Base-by-base conservation (phyloP, 2,329 filamentous ascomycete species). In the Neophaeococcomyces aloes region DNA sequence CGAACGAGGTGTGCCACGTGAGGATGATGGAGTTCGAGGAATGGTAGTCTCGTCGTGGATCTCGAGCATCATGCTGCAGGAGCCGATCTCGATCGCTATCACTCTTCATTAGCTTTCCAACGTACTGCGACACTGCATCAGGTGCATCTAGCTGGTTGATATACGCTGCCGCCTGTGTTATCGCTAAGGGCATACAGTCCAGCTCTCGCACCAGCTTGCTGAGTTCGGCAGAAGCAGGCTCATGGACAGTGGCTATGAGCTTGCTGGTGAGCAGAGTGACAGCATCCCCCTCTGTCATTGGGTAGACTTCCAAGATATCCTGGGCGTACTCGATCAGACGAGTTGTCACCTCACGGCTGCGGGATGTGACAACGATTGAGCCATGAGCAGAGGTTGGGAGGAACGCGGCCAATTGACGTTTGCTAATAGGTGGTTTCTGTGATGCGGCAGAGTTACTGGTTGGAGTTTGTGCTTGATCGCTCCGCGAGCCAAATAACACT, bases 1-100 rank as follows among this genome's bases (percentile, higher is more conserved):
- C 34, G 29, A 64, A 63, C 1, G 60, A 63, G 1, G 60, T 56
- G 5, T 61, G 47, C 60, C 59, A 64, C 0, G 60, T 64, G 1
- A 45, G 53, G 1, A 59, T 55, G 1, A 65, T 53, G 2, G 62
- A 59, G 25, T 63, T 64, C 3, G 41, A 40, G 2, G 49, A 46
- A n/a, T 46, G n/a, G 11, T 18, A 27, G 32, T 58, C 56, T 37
- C 56, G 48, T 11, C 55, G 55, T 14, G 46, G 37, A 35, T 59
- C 52, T 23, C 39, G 44, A 19, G 30, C 29, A 14, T 52, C 47
- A 2, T 44, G 14, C 7, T 48, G 29, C 8, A 59, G 46, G n/a
- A 60, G 46, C 29, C 19, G 57, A 27, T 11, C 45, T 50, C 43
- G 55, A 45, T 44, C 49, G 31, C 30, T 52, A 54, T 53, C 58